Evolutionary conservation across 2,329 filamentous ascomycete species (phyloP), one percentile per base, ranked within the genome.

Genomic region (Colletotrichum trifolii): DNA sequence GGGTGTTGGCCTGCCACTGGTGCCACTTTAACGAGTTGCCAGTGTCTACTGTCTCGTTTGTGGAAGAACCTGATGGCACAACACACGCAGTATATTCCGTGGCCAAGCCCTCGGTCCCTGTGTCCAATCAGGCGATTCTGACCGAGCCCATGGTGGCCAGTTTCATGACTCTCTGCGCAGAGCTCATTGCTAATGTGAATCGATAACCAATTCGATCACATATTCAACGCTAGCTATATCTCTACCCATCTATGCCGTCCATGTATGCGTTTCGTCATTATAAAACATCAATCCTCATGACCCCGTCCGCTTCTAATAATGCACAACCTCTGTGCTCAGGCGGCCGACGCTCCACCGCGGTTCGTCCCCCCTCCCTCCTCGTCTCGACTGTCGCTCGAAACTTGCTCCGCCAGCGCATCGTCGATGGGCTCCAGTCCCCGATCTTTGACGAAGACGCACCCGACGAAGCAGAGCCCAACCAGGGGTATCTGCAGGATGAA

Each of bases 401-500:
- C 39, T 2, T 43, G 47, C 5, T 53, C 42, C 3, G 34, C 8
- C 2, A 56, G 38, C 9, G 8, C 6, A 43, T 56, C 62, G 1
- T 65, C 47, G 3, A 65, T 62, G 1, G 65, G 74, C 62, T 77
- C 77, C 53, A 88, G 68, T 0, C 85, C 85, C 38, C 75, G 76
- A 61, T 87, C 82, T 55, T 80, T 82, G 61, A 89, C 78, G 10
- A 88, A 78, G 0, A 83, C 9, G 65, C 83, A 86, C 1, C 82
- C 74, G 7, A 84, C 48, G 10, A 88, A 75, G 65, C 83, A 86
- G 0, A 81, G 50, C 0, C 79, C 84, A 8, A 86, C 82, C 4
- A 88, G 67, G 0, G 86, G 86, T 0, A 85, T 79, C 71, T 85
- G 85, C 43, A 87, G 72, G 33, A 85, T 82, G 66, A 89, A 89